Percentiles rank a stretch among this genome's conserved stretches.
Conservation (phyloP, 139 green algal species). For the Gonium pectorale region DNA sequence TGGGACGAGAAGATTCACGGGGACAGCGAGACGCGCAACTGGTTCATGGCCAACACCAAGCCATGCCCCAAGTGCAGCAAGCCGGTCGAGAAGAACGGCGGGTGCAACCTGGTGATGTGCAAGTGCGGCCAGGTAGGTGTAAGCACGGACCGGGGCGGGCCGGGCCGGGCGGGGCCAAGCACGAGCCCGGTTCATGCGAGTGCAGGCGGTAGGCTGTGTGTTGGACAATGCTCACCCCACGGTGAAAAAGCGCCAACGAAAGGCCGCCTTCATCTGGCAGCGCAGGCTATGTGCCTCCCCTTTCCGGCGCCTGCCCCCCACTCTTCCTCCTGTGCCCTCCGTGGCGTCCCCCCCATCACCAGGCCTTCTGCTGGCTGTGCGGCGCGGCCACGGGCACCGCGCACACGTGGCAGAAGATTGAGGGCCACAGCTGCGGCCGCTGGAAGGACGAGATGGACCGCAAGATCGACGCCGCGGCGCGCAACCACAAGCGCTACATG, state of each 20-base stretch:
- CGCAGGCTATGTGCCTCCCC: too few species aligned
- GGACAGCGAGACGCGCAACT: slow-evolving; percentile 87
- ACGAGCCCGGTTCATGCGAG: too few species aligned
- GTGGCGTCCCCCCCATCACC: neutral
- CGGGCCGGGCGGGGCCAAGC: too few species aligned
- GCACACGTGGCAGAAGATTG: slow-evolving; percentile 89
- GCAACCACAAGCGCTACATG: slow-evolving; percentile 90
- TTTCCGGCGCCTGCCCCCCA: too few species aligned
- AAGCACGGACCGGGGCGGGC: too few species aligned
- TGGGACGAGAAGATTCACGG: slow-evolving; percentile 89
- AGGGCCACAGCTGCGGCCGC: slow-evolving; percentile 86
- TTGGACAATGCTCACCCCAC: too few species aligned
- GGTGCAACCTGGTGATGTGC: slow-evolving; percentile 94
- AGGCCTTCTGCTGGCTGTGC: slow-evolving; percentile 89
- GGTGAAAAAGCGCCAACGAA: too few species aligned
- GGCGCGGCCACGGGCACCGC: slow-evolving; percentile 78
- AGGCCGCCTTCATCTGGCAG: too few species aligned
- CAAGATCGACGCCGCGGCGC: slow-evolving; percentile 69
- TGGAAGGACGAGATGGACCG: slow-evolving; percentile 78
- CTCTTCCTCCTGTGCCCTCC: neutral
- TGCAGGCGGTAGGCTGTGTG: too few species aligned
- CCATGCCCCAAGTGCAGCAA: slow-evolving; percentile 92
- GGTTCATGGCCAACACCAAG: slow-evolving; percentile 89
- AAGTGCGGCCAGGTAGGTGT: slow-evolving; percentile 81
- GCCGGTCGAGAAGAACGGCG: slow-evolving; percentile 94